phyloP scores from a whole-genome alignment of 495 filamentous ascomycete genomes.

The Podospora pseudocomata region DNA sequence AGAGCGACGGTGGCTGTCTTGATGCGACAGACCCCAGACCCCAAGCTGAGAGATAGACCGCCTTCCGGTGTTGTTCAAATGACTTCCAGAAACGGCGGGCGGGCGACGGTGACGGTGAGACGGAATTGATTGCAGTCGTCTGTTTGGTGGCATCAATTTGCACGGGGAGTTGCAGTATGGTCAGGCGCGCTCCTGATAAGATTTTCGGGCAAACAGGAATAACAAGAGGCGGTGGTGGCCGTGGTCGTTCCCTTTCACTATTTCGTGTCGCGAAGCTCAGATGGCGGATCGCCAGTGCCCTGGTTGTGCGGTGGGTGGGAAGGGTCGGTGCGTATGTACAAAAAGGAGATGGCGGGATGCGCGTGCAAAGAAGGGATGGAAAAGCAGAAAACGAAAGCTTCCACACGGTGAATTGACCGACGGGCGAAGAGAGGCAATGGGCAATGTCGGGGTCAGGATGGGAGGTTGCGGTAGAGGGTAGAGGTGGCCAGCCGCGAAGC shows the following conservation, averaged over 20 bases:
- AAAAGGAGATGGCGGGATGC: background rate
- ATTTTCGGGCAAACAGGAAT: background rate
- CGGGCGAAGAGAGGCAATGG: background rate
- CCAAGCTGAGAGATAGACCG: background rate
- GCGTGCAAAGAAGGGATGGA: background rate
- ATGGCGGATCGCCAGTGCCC: background rate
- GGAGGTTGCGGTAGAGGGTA: background rate
- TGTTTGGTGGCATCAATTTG: background rate
- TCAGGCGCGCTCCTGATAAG: background rate
- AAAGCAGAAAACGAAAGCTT: background rate
- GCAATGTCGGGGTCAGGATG: background rate
- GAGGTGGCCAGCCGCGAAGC: background rate
- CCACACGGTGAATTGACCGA: background rate
- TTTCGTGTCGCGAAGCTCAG: background rate
- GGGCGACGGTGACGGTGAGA: background rate
- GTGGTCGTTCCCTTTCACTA: background rate
- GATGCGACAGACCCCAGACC: background rate
- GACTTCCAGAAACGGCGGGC: slow-evolving; percentile 1
- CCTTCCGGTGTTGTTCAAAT: background rate
- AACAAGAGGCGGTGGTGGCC: background rate
- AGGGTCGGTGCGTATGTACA: background rate
- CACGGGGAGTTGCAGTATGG: background rate
- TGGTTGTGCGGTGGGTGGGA: background rate
- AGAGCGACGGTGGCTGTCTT: background rate
- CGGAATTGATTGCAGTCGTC: background rate